phyloP scores from a whole-genome alignment of 192 early-diverging fungal genomes.

The Backusella tuberculispora region DNA sequence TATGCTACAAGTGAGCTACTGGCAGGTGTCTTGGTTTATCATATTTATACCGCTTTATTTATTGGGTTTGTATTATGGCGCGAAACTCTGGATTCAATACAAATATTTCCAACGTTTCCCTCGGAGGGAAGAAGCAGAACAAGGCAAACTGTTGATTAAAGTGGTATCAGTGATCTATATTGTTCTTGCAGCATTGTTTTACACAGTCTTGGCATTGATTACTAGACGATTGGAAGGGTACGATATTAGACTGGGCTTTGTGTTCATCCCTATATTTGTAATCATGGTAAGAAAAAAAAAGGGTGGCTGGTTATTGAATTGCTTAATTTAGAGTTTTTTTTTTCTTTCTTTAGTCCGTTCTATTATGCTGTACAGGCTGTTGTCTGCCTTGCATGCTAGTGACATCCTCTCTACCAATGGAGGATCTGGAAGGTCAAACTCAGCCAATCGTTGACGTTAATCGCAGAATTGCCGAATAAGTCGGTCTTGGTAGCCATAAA shows the following conservation, averaged over 20 bases:
- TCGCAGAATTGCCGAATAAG: slow-evolving; percentile 23
- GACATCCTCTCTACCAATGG: slow-evolving; percentile 33
- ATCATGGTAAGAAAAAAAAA: slow-evolving; percentile 36
- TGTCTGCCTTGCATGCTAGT: slow-evolving; percentile 54
- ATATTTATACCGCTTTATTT: slow-evolving; percentile 69
- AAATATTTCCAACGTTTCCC: slow-evolving; percentile 32
- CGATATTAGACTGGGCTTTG: slow-evolving; percentile 51
- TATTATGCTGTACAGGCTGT: slow-evolving; percentile 57
- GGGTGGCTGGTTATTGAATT: background rate
- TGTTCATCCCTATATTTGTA: slow-evolving; percentile 68
- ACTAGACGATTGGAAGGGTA: slow-evolving; percentile 45
- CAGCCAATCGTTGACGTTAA: slow-evolving; percentile 19
- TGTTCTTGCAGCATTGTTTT: slow-evolving; percentile 38
- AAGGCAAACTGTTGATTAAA: slow-evolving; percentile 47
- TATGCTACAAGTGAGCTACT: slow-evolving; percentile 53
- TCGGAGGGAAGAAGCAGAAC: slow-evolving; percentile 38
- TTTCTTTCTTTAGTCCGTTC: slow-evolving; percentile 28
- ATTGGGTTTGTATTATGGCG: slow-evolving; percentile 52
- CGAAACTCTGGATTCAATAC: slow-evolving; percentile 46
- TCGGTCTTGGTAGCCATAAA: background rate
- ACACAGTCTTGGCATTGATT: slow-evolving; percentile 55
- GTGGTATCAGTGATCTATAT: slow-evolving; percentile 33
- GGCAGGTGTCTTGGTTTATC: slow-evolving; percentile 56
- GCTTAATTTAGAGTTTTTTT: background rate
- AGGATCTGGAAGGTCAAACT: slow-evolving; percentile 25